Conservation (phyloP, 208 protist genomes). For the Leishmania martiniquensis region DNA sequence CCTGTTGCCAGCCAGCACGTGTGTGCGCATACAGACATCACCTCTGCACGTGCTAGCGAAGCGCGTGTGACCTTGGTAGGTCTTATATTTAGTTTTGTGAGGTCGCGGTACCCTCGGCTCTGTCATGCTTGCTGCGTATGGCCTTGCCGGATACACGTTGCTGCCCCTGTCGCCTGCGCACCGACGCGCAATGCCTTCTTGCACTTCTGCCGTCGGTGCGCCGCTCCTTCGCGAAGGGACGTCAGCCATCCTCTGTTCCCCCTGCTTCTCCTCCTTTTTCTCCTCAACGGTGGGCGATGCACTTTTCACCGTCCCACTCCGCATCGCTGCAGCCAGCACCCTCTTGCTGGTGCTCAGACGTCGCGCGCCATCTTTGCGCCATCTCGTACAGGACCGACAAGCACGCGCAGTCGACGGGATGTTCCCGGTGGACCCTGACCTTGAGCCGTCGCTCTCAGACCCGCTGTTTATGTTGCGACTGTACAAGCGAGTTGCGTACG, state of each 20-base stretch:
- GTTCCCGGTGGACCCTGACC: slow-evolving; percentile 1
- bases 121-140: neutral
- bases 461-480: slow-evolving; percentile 55
- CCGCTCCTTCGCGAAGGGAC: neutral
- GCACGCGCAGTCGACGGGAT: neutral
- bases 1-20: neutral
- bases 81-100: too few species aligned
- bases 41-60: neutral
- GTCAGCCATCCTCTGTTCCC: neutral
- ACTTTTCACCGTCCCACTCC: neutral
- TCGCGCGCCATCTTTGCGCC: neutral
- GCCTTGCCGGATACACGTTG: neutral
- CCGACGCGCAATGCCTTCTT: neutral
- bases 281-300: neutral
- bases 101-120: neutral
- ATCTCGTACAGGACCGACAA: neutral
- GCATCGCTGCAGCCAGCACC: neutral
- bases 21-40: neutral
- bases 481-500: slow-evolving; percentile 47
- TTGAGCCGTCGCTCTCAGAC: slow-evolving; percentile 29
- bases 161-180: neutral
- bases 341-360: neutral
- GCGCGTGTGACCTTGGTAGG: too few species aligned
- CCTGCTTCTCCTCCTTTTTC: neutral
- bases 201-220: neutral